These are phyloP conservation scores for Stereocaulon alpinum DNA, from an alignment of 495 filamentous ascomycete genomes.

Conservation along the genomic window DNA sequence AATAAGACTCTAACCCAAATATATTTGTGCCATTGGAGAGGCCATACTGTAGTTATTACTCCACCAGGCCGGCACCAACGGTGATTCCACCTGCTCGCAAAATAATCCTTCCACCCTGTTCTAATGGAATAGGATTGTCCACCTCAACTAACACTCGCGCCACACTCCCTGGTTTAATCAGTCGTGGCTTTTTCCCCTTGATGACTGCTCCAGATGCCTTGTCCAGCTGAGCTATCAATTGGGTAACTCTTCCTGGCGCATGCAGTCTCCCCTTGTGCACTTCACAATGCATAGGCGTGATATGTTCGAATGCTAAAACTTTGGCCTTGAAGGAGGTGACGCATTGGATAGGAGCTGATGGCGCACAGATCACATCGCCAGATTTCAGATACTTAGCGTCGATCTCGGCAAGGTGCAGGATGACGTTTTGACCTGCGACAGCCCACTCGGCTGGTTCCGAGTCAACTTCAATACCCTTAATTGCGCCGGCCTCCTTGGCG, in stretches of 20 bases:
- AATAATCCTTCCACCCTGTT: conserved; percentile 68
- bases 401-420: conserved; percentile 75
- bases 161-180: conserved; percentile 63
- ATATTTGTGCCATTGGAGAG: no score
- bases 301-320: conserved; percentile 76
- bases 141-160: conserved; percentile 62
- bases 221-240: conserved; percentile 62
- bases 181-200: conserved; percentile 72
- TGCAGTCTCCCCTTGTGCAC: conserved; percentile 78
- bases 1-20: no score
- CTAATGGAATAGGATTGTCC: conserved; percentile 65
- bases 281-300: conserved; percentile 82
- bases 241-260: conserved; percentile 60
- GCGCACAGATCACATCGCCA: conserved; percentile 76
- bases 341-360: conserved; percentile 54
- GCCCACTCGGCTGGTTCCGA: conserved; percentile 71
- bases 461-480: conserved; percentile 71
- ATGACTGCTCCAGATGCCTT: conserved; percentile 52
- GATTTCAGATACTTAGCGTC: conserved; percentile 69
- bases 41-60: conserved; percentile 32
- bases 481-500: conserved; percentile 60
- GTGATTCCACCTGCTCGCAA: conserved; percentile 70
- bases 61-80: conserved; percentile 75
- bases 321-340: conserved; percentile 66
- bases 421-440: conserved; percentile 86